Conservation (phyloP, 148 eudicot genomes). For the Limonium bicolor region DNA sequence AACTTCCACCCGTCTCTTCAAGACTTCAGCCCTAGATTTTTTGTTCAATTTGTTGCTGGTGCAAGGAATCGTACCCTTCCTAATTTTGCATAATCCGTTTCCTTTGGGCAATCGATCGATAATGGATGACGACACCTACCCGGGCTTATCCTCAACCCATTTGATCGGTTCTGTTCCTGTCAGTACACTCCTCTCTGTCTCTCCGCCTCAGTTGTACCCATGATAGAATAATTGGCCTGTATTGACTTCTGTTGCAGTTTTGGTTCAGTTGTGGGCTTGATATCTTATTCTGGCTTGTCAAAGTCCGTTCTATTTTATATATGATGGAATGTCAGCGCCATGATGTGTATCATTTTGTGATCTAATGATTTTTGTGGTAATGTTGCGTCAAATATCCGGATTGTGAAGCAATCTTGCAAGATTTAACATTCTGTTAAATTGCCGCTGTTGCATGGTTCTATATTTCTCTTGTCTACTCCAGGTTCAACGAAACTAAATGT, state of each 20-base stretch:
- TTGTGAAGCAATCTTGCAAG: no score
- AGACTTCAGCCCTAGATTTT: no score
- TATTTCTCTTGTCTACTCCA: no score
- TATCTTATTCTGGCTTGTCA: background rate
- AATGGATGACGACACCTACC: slow-evolving; percentile 43
- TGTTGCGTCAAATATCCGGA: background rate
- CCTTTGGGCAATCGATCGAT: no score
- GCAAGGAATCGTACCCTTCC: no score
- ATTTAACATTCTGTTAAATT: background rate
- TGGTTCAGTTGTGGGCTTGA: background rate
- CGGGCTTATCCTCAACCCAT: slow-evolving; percentile 57
- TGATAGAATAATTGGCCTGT: background rate
- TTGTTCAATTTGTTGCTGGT: no score
- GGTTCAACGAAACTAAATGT: no score
- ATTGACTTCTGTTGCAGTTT: background rate
- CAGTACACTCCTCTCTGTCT: slow-evolving; percentile 11
- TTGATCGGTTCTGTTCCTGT: slow-evolving; percentile 85
- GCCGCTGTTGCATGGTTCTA: no score
- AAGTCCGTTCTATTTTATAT: no score
- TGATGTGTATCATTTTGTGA: background rate
- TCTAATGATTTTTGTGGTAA: slow-evolving; percentile 6
- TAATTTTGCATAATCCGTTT: no score
- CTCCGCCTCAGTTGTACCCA: no score
- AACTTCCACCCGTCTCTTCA: no score
- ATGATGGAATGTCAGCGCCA: slow-evolving; percentile 8